These are phyloP conservation scores for Tremella yokohamensis DNA, from an alignment of 768 basidiomycete species.

Conservation along the genomic window DNA sequence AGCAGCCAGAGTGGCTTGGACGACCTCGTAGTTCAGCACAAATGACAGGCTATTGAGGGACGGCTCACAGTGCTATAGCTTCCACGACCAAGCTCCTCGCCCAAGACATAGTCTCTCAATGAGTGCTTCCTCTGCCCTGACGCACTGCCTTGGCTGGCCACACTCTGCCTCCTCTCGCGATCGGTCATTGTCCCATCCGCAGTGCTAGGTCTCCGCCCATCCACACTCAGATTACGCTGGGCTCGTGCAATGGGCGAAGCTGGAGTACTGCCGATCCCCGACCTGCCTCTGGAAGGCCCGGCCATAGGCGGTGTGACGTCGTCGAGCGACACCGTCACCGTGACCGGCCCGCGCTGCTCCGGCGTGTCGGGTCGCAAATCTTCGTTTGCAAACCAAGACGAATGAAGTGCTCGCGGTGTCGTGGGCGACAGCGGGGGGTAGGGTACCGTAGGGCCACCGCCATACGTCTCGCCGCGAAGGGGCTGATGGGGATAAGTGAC, in stretches of 20 bases:
- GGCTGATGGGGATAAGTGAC: conserved; percentile 11
- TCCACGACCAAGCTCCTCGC: conserved; percentile 50
- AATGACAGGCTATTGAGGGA: background rate
- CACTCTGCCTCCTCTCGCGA: conserved; percentile 33
- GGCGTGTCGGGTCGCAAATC: conserved; percentile 6
- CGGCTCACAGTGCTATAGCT: conserved; percentile 50
- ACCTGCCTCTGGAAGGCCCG: conserved; percentile 3
- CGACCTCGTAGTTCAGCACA: conserved; percentile 19
- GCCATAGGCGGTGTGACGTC: background rate
- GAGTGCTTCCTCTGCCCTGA: conserved; percentile 18
- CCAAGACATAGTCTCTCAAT: conserved; percentile 47
- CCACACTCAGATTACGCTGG: conserved; percentile 10
- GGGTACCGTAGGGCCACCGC: background rate
- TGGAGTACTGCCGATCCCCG: conserved; percentile 15
- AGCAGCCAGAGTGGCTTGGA: conserved; percentile 25
- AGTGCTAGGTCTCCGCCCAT: conserved; percentile 1
- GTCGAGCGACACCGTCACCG: conserved; percentile 16
- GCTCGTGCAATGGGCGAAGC: conserved; percentile 14
- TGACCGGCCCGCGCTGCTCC: conserved; percentile 3
- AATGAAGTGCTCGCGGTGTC: conserved; percentile 5
- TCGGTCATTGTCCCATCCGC: conserved; percentile 15
- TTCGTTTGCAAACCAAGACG: background rate
- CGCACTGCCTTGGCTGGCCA: conserved; percentile 13
- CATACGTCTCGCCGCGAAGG: background rate
- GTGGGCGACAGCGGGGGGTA: conserved; percentile 3